Conservation (phyloP, 805 yeast genomes). For the Candida ortonii region DNA sequence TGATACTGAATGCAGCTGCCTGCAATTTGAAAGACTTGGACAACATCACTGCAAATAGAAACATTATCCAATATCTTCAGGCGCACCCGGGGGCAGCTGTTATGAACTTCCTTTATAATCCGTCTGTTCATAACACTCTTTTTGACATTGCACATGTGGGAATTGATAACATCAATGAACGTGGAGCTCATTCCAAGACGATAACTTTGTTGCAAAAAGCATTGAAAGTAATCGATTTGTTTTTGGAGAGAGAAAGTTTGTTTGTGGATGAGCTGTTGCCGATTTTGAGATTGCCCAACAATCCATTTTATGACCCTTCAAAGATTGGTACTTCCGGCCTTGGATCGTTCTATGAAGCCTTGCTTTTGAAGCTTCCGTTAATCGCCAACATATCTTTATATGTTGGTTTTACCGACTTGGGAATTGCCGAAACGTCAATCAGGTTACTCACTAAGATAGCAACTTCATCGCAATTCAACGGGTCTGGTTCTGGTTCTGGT, state of each 20-base stretch:
- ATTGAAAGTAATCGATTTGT: conserved; percentile 42
- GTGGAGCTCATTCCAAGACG: conserved; percentile 25
- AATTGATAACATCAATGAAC: conserved; percentile 49
- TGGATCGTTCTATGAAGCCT: conserved; percentile 65
- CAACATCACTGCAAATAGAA: conserved; percentile 40
- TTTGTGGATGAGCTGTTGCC: conserved; percentile 57
- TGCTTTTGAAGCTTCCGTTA: conserved; percentile 66
- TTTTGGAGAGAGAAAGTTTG: conserved; percentile 55
- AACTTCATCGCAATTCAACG: conserved; percentile 39
- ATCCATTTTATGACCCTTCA: conserved; percentile 39
- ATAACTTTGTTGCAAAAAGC: conserved; percentile 39
- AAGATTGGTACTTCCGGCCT: conserved; percentile 57
- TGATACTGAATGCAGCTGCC: conserved; percentile 52
- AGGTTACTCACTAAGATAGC: conserved; percentile 52
- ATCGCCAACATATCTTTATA: conserved; percentile 75
- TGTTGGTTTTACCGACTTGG: conserved; percentile 53
- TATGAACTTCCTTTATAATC: conserved; percentile 60
- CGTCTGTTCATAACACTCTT: conserved; percentile 51
- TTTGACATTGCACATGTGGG: conserved; percentile 60
- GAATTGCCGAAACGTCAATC: conserved; percentile 53
- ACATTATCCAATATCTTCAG: conserved; percentile 50
- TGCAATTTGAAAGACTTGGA: conserved; percentile 44
- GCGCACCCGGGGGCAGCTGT: conserved; percentile 69
- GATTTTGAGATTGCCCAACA: conserved; percentile 41
- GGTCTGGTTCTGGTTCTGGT: conserved; percentile 18